phyloP scores from a whole-genome alignment of 2,329 filamentous ascomycete genomes.

The Huntiella abstrusa region DNA sequence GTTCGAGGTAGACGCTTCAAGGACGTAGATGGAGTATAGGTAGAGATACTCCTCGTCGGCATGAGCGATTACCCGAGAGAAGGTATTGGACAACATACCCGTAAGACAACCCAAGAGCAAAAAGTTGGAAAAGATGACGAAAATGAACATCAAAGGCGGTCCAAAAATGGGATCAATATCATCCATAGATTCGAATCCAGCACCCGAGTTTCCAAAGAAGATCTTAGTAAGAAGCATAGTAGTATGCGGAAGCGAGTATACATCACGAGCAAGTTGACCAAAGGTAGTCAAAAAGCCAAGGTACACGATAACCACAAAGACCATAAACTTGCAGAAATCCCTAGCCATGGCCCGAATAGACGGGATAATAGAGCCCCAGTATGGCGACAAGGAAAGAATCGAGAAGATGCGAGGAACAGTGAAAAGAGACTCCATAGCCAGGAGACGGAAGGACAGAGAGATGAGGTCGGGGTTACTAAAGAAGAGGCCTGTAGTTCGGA shows the following conservation, averaged over 20 bases:
- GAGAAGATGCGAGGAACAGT: conserved; percentile 81
- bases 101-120: conserved; percentile 62
- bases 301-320: conserved; percentile 65
- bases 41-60: conserved; percentile 62
- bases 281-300: conserved; percentile 81
- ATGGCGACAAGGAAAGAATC: conserved; percentile 68
- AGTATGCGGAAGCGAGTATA: conserved; percentile 47
- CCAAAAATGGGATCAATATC: conserved; percentile 40
- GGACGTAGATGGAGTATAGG: conserved; percentile 48
- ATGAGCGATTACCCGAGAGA: conserved; percentile 44
- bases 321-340: conserved; percentile 73
- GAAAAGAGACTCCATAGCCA: conserved; percentile 74
- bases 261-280: conserved; percentile 53
- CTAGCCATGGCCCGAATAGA: conserved; percentile 90
- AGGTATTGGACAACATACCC: conserved; percentile 59
- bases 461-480: conserved; percentile 40
- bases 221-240: conserved; percentile 62
- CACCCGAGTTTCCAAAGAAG: conserved; percentile 58
- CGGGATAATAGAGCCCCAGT: conserved; percentile 78
- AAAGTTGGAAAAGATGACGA: conserved; percentile 60
- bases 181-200: conserved; percentile 52
- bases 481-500: conserved; percentile 51
- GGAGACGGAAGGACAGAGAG: conserved; percentile 70
- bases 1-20: conserved; percentile 49
- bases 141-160: conserved; percentile 48